phyloP scores from a whole-genome alignment of 2,329 filamentous ascomycete species.

The Microcyclosporella mali region DNA sequence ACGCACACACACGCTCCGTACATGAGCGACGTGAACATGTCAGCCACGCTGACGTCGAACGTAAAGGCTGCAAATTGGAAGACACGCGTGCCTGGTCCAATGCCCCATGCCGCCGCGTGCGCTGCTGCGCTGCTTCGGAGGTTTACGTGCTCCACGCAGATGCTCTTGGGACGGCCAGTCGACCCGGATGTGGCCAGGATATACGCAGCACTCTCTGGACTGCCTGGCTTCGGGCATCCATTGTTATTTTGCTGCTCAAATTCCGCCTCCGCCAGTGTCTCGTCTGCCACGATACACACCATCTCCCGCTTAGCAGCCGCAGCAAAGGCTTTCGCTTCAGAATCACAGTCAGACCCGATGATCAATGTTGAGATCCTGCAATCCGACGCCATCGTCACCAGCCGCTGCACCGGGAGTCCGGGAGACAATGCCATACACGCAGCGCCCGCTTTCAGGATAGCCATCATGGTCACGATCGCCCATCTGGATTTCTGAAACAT shows the following conservation, averaged over 20 bases:
- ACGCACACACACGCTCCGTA: slow-evolving; percentile 2
- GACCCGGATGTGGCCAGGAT: slow-evolving; percentile 13
- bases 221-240: not conserved
- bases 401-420: not conserved
- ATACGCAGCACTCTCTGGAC: slow-evolving; percentile 5
- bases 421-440: not conserved
- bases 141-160: slow-evolving; percentile 9
- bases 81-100: not conserved
- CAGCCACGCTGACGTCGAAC: slow-evolving; percentile 3
- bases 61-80: not conserved
- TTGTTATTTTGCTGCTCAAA: not conserved
- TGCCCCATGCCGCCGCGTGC: not conserved
- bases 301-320: not conserved
- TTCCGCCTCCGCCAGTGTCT: not conserved
- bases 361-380: not conserved
- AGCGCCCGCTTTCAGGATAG: slow-evolving; percentile 5
- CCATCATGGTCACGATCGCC: not conserved
- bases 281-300: not conserved
- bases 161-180: slow-evolving; percentile 14
- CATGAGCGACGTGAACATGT: slow-evolving; percentile 1
- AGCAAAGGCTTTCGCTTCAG: not conserved
- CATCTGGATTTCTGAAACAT: slow-evolving; percentile 4
- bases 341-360: not conserved
- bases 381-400: not conserved
- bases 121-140: slow-evolving; percentile 4